A percentile compares a stretch with the other conserved stretches of the same genome.
Evolutionary conservation across 176 grass and related monocot genomes (phyloP).

Genomic region (Avena insularis): DNA sequence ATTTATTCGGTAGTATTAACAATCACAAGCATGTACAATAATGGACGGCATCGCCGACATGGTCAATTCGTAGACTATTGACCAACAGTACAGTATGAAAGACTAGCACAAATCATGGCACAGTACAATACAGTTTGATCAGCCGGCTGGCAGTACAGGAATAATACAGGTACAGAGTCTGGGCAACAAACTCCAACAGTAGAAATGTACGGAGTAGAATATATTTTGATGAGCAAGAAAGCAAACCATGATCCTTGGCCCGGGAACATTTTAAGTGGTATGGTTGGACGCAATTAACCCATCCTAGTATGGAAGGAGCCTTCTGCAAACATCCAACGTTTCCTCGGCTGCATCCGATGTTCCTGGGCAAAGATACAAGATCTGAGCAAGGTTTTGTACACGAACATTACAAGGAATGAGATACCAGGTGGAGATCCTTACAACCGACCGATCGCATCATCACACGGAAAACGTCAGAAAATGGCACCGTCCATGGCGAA

Average conservation of each 20-base stretch:
- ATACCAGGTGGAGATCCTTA: constrained; percentile 23
- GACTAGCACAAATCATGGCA: constrained; percentile 14
- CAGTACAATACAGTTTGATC: constrained; percentile 28
- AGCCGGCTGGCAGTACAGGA: constrained; percentile 21
- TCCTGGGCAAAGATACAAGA: constrained; percentile 23
- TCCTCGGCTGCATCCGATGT: neutral
- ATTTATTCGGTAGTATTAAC: constrained; percentile 22
- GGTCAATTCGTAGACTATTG: constrained; percentile 23
- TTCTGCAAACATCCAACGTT: no score
- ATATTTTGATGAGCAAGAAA: constrained; percentile 29
- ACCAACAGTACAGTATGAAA: constrained; percentile 17
- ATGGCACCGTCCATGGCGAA: constrained; percentile 53
- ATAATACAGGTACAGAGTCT: constrained; percentile 1
- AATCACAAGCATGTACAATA: constrained; percentile 6
- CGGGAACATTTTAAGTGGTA: no score
- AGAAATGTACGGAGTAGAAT: no score
- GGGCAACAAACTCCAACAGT: constrained; percentile 14
- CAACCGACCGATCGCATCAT: neutral
- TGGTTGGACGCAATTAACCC: no score
- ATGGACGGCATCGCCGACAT: constrained; percentile 27
- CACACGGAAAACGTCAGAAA: constrained; percentile 38
- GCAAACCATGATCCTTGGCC: neutral
- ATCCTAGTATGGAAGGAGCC: no score
- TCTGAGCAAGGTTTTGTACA: neutral
- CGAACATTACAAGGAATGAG: neutral